phyloP scores from a whole-genome alignment of 2,329 filamentous ascomycete genomes.

The Penicillium corylophilum region DNA sequence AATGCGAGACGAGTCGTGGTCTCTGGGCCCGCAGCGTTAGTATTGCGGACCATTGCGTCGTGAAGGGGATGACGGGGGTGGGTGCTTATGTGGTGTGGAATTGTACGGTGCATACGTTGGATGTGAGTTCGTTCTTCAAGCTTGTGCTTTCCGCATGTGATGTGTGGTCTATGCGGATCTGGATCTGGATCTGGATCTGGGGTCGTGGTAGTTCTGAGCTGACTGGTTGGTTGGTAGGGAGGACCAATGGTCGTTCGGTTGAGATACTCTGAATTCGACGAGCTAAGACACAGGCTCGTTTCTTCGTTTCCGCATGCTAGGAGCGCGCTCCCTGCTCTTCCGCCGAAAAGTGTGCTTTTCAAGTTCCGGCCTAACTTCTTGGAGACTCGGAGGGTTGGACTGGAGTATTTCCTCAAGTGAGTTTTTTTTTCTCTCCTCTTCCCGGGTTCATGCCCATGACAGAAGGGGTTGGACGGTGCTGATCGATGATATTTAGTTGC shows the following conservation, averaged over 20 bases:
- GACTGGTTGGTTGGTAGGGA: slow-evolving; percentile 40
- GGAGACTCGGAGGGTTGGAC: slow-evolving; percentile 74
- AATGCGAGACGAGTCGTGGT: slow-evolving; percentile 55
- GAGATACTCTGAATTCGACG: slow-evolving; percentile 91
- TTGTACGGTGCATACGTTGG: slow-evolving; percentile 80
- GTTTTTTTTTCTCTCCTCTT: slow-evolving; percentile 42
- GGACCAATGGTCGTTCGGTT: slow-evolving; percentile 60
- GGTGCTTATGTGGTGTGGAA: slow-evolving; percentile 98
- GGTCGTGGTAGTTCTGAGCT: background rate
- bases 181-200: no score
- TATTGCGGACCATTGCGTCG: slow-evolving; percentile 62
- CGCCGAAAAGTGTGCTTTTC: slow-evolving; percentile 86
- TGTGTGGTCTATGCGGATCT: no score
- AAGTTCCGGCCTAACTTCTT: slow-evolving; percentile 80
- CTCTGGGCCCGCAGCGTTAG: slow-evolving; percentile 63
- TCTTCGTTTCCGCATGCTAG: slow-evolving; percentile 80
- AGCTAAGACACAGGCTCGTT: slow-evolving; percentile 70
- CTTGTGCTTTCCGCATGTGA: no score
- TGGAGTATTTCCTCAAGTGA: slow-evolving; percentile 93
- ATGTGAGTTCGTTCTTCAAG: slow-evolving; percentile 52
- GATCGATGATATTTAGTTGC: slow-evolving; percentile 57
- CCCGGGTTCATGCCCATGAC: no score
- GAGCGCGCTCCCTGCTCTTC: slow-evolving; percentile 82
- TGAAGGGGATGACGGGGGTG: slow-evolving; percentile 58
- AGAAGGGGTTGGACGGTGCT: background rate